These are phyloP conservation scores for Zarea fungicola DNA, from an alignment of 2,329 filamentous ascomycete genomes.

Conservation along the genomic window DNA sequence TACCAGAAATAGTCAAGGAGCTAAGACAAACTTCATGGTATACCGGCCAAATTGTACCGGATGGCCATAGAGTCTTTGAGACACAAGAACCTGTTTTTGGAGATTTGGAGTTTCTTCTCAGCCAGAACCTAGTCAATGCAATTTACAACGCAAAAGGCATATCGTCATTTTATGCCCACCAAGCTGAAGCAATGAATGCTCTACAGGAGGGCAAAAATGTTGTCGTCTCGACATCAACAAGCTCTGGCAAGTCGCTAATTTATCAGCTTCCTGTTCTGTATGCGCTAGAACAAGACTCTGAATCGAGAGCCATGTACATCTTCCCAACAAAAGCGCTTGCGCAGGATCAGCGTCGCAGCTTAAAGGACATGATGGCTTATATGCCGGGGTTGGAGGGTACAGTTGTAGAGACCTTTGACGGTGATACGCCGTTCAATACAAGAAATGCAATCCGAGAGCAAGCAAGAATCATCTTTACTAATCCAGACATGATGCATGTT, in stretches of 20 bases:
- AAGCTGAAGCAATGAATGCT: slow-evolving; percentile 88
- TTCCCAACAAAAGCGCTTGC: slow-evolving; percentile 96
- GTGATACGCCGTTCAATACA: slow-evolving; percentile 79
- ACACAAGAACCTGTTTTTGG: slow-evolving; percentile 76
- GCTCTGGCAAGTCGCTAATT: slow-evolving; percentile 95
- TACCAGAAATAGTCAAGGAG: slow-evolving; percentile 80
- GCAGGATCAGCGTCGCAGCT: slow-evolving; percentile 84
- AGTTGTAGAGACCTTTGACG: slow-evolving; percentile 90
- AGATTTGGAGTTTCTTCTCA: slow-evolving; percentile 78
- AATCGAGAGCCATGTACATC: slow-evolving; percentile 89
- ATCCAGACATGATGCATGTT: slow-evolving; percentile 95
- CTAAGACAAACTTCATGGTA: slow-evolving; percentile 84
- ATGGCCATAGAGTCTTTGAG: slow-evolving; percentile 88
- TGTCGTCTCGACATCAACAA: slow-evolving; percentile 90
- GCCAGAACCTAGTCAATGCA: slow-evolving; percentile 90
- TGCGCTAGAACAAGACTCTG: slow-evolving; percentile 70
- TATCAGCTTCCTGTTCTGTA: slow-evolving; percentile 92
- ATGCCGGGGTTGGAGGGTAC: slow-evolving; percentile 71
- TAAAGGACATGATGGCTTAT: slow-evolving; percentile 77
- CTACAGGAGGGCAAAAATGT: slow-evolving; percentile 78
- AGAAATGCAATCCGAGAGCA: slow-evolving; percentile 79
- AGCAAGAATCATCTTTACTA: slow-evolving; percentile 91
- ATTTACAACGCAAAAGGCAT: slow-evolving; percentile 90
- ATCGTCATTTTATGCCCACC: slow-evolving; percentile 81
- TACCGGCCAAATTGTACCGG: slow-evolving; percentile 83